These are phyloP conservation scores for Glycine latifolia DNA, from an alignment of 306 rosid genomes.

Conservation along the genomic window DNA sequence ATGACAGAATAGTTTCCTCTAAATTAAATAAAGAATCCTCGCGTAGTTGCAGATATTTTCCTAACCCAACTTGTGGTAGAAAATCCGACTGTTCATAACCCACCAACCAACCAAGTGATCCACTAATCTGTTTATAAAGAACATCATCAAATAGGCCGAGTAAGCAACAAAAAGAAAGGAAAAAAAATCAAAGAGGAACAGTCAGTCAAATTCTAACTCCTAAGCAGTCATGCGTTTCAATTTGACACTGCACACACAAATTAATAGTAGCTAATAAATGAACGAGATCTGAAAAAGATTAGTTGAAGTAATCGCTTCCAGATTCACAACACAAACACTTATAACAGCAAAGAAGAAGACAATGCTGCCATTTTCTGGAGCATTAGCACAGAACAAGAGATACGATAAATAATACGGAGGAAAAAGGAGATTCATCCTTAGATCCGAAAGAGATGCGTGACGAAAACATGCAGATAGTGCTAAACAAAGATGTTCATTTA, in stretches of 20 bases:
- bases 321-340: not conserved
- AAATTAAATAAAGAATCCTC: too few species aligned
- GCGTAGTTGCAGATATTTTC: too few species aligned
- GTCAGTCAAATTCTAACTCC: not conserved
- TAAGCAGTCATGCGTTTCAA: not conserved
- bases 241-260: not conserved
- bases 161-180: too few species aligned
- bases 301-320: too few species aligned
- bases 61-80: too few species aligned
- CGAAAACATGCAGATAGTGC: too few species aligned
- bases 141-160: too few species aligned
- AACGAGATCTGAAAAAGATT: conserved; percentile 21
- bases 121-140: too few species aligned
- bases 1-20: too few species aligned
- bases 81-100: too few species aligned
- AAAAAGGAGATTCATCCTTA: not conserved
- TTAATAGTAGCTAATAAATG: not conserved
- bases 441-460: conserved; percentile 16
- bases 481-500: not conserved
- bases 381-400: not conserved
- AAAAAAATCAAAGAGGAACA: too few species aligned
- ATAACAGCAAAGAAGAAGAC: not conserved
- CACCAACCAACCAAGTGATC: too few species aligned
- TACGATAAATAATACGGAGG: not conserved
- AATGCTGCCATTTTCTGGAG: not conserved